Base-by-base conservation (phyloP, 257 asterid genomes). In the Plectranthus barbatus region DNA sequence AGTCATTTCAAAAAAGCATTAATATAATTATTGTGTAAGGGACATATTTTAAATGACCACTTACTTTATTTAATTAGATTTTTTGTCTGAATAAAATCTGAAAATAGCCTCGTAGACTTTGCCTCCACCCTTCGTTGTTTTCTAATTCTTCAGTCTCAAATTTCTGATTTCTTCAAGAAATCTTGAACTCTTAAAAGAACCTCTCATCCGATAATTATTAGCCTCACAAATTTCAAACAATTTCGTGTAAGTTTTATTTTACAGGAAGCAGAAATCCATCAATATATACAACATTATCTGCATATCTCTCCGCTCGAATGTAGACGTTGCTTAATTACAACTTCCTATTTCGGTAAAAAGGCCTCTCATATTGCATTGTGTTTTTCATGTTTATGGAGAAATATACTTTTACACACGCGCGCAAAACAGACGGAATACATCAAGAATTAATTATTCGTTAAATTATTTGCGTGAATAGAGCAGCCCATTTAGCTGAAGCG, bases 221-320 rank as follows among this genome's bases (percentile, higher is more conserved):
- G 82, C 82, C 82, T 73, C 81, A 70, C 46, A 70, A 70, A 52
- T 18, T 59, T 33, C 12, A 13, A 10, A 50, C 44, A 64, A 59
- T 7, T 18, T 50, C 40, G 34, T 49, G 45, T n/a, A 62, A 72
- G 45, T 66, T 56, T 9, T 23, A 52, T 60, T 61, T 64, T 12
- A 26, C 61, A 26, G 67, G 75, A 67, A 66, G 64, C 63, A 67
- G 48, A 64, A 67, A 66, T 50, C 62, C 74, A 66, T 40, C 60
- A 9, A 49, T 58, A 37, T 15, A 39, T 24, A 57, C 33, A 65
- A 42, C 72, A 62, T 52, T 77, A 68, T 77, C 81, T 66, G 58
- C 45, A 66, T 69, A 10, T 34, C 59, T 62, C 29, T 60, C 26
- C 60, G n/a, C n/a, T n/a, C n/a, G n/a, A n/a, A n/a, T n/a, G n/a